Base-by-base conservation (phyloP, 1,284 basidiomycete genomes). In the Cryptococcus hybrid region DNA sequence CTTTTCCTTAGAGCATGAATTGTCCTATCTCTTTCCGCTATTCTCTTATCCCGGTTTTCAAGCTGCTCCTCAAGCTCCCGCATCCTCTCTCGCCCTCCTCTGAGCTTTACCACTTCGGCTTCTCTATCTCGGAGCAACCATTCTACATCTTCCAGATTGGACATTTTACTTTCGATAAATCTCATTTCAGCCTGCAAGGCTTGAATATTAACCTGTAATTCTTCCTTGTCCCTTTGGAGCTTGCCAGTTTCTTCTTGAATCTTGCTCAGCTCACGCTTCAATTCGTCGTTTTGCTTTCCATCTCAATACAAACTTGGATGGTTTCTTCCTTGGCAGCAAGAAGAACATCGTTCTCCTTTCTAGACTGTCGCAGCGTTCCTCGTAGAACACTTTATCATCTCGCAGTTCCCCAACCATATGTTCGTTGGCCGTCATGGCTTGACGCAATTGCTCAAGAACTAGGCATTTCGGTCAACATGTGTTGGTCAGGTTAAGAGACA, bases 381-480 rank as follows among this genome's bases (percentile, higher is more conserved):
- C 57, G 8, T 57, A 42, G 4, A 39, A 36, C n/a, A 52, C 54
- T 34, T 58, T 48, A 5, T 55, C 51, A 3, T 53, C 49, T 43
- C 66, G 67, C 2, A 71, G 43, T 3, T 58, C 52, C 13, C 66
- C 64, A 45, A 65, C 63, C 42, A 55, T 55, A 7, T 61, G 59
- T 54, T 71, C 67, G 55, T 69, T 68, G 45, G 66, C 64, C 13
- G 50, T 43, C 40, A 70, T 55, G 2, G 64, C 62, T 24, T 54
- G 55, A n/a, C 57, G 58, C 9, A 68, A 59, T 50, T 68, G 59
- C 11, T 49, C 51, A 8, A 70, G 38, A 7, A 63, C 68, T 70
- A 46, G 12, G 7, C 7, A 36, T 7, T 9, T 24, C 24, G 30
- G 9, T 34, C 24, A 48, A 34, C 30, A 36, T 35, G 34, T 12